A percentile compares a stretch with the other conserved stretches of the same genome.
phyloP scores from a whole-genome alignment of 2,329 filamentous ascomycete genomes.

The Phialophora verrucosa region DNA sequence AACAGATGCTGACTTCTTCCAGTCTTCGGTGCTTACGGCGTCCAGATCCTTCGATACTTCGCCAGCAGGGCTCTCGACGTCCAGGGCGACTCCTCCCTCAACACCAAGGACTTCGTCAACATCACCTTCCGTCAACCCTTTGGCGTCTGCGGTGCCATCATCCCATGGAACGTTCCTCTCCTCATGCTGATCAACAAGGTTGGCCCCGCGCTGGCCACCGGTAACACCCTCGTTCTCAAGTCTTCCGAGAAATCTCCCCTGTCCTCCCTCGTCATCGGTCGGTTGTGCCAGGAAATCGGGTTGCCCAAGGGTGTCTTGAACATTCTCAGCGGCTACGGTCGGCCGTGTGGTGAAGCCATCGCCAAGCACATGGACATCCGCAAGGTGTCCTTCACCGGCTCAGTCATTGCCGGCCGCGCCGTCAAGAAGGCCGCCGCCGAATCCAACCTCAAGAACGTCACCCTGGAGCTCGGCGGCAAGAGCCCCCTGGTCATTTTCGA shows the following conservation, averaged over 20 bases:
- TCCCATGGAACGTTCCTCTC: conserved; percentile 62
- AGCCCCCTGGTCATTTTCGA: conserved; percentile 46
- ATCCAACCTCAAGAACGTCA: conserved; percentile 47
- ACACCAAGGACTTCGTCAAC: conserved; percentile 50
- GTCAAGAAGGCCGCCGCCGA: conserved; percentile 43
- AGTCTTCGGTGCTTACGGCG: conserved; percentile 72
- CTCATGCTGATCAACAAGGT: conserved; percentile 54
- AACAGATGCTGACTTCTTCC: conserved; percentile 41
- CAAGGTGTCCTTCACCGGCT: conserved; percentile 47
- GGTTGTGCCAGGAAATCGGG: conserved; percentile 64
- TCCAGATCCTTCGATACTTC: conserved; percentile 80
- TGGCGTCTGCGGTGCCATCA: conserved; percentile 54
- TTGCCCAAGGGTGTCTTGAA: conserved; percentile 66
- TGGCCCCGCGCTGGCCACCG: conserved; percentile 62
- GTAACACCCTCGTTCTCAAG: conserved; percentile 63
- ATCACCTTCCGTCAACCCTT: conserved; percentile 67
- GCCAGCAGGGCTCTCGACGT: conserved; percentile 42
- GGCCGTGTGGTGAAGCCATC: conserved; percentile 64
- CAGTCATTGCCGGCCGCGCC: conserved; percentile 42
- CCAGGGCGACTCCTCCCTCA: conserved; percentile 54
- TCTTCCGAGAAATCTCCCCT: conserved; percentile 50
- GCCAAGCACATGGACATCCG: conserved; percentile 49
- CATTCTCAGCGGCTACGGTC: conserved; percentile 61
- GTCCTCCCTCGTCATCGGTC: conserved; percentile 63
- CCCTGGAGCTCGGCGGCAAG: conserved; percentile 48